Evolutionary conservation across 1,284 basidiomycete species (phyloP), one percentile per base, ranked within the genome.

Genomic region (Filobasidium uniguttulatum): DNA sequence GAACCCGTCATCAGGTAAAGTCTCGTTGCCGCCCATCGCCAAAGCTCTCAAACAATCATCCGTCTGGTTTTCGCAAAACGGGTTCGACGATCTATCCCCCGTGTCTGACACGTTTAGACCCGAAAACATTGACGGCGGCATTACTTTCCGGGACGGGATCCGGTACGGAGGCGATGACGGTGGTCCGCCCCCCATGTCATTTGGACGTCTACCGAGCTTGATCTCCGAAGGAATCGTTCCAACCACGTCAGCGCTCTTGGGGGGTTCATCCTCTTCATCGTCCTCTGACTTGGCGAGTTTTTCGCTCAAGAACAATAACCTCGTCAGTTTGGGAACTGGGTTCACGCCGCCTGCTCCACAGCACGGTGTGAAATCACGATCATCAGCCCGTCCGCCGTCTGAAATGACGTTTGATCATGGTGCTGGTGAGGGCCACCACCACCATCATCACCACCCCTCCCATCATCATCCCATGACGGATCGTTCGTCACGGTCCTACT

Each of bases 161-260:
- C 49, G 53, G 14, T 46, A 55, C 38, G 53, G 53, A 25, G 53
- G 53, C 0, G 53, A 55, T 34, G 53, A 55, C 35, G 53, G 53
- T 5, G 44, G 30, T 6, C 25, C 43, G 36, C 47, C 52, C 5
- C 48, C 52, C 12, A 49, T 53, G 52, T 41, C 46, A 1, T 53
- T 53, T 28, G 52, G 47, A 8, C 44, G 34, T 20, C 34, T 49
- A 23, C 47, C 52, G 23, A 41, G 30, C 19, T 29, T 49, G 28
- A 46, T 53, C 37, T 41, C 44, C 20, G 52, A 49, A 29, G 52
- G 47, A 25, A 46, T 46, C 15, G 19, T 49, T 8, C 48, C 47
- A 17, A 31, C 44, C 4, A 49, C 52, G 17, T 48, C 43, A 5
- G 52, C 47, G 9, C n/a, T 31, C 8, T 19, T 14, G 15, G 31